phyloP scores from a whole-genome alignment of 192 early-diverging fungal genomes.

The Umbelopsis vinacea region DNA sequence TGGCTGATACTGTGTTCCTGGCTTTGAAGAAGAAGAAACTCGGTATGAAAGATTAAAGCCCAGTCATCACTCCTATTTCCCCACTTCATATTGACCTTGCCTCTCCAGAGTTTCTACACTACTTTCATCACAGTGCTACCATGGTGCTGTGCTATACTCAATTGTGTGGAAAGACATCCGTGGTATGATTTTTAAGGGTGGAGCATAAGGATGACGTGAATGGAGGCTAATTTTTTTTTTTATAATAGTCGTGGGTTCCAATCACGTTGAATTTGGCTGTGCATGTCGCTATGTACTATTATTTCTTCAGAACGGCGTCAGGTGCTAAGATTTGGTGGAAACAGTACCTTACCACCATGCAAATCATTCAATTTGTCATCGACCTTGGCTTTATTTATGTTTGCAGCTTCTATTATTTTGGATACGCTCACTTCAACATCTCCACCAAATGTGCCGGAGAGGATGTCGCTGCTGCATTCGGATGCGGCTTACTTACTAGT shows the following conservation, averaged over 20 bases:
- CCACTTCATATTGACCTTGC: not conserved
- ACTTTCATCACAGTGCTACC: slow-evolving; percentile 92
- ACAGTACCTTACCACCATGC: slow-evolving; percentile 80
- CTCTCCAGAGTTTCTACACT: slow-evolving; percentile 80
- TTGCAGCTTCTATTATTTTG: slow-evolving; percentile 79
- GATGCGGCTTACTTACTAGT: slow-evolving; percentile 74
- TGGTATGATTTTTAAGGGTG: slow-evolving; percentile 59
- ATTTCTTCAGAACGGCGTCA: slow-evolving; percentile 71
- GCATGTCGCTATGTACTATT: slow-evolving; percentile 86
- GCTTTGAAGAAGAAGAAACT: slow-evolving; percentile 80
- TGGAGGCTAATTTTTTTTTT: not conserved
- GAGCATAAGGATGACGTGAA: too few relatives aligned
- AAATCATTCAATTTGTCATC: slow-evolving; percentile 85
- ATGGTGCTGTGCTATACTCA: slow-evolving; percentile 87
- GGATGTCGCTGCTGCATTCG: slow-evolving; percentile 79
- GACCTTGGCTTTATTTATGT: slow-evolving; percentile 80
- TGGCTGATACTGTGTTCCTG: slow-evolving; percentile 85
- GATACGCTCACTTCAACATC: slow-evolving; percentile 59
- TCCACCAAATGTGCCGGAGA: slow-evolving; percentile 75
- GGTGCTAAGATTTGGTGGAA: slow-evolving; percentile 84
- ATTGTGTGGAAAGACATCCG: slow-evolving; percentile 72
- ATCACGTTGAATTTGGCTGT: slow-evolving; percentile 80
- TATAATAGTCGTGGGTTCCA: slow-evolving; percentile 60
- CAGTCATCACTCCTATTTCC: not conserved
- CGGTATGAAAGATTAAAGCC: slow-evolving; percentile 36